These are phyloP conservation scores for Mortierella sp. DNA, from an alignment of 371 early-diverging fungal species.

Conservation along the genomic window DNA sequence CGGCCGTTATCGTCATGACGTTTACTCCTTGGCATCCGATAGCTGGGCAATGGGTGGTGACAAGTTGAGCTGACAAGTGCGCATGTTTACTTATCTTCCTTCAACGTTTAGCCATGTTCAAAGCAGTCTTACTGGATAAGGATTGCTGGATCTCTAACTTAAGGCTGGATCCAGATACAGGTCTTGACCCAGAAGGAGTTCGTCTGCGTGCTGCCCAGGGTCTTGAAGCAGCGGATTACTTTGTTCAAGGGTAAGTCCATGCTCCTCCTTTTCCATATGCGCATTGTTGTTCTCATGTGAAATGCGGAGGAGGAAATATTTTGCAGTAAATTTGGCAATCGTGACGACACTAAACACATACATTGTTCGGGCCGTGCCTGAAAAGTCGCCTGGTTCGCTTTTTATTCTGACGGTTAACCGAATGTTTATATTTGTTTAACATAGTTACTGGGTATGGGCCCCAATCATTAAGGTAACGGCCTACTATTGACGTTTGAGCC, in stretches of 20 bases:
- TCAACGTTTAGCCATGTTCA: conserved; percentile 78
- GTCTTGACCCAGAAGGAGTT: conserved; percentile 88
- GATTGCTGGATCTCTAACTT: conserved; percentile 90
- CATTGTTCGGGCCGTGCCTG: neutral
- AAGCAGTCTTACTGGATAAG: conserved; percentile 86
- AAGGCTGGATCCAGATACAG: conserved; percentile 86
- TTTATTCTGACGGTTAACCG: neutral
- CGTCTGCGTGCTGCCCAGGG: conserved; percentile 93
- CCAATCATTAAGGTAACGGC: conserved; percentile 52
- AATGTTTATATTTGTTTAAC: conserved; percentile 6
- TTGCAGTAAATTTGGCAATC: neutral
- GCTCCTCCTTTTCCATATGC: neutral
- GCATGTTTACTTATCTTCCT: neutral
- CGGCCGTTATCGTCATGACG: neutral
- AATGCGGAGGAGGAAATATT: neutral
- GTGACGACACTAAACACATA: neutral
- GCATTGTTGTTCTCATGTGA: neutral
- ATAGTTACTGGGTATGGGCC: conserved; percentile 94
- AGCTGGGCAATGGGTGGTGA: too few species aligned
- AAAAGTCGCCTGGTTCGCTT: neutral
- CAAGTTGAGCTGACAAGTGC: neutral
- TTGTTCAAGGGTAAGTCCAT: conserved; percentile 82
- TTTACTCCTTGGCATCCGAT: neutral
- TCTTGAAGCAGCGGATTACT: conserved; percentile 94
- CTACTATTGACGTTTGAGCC: neutral